Percentiles rank a stretch among this genome's conserved stretches.
Evolutionary conservation across 306 rosid species (phyloP).

Genomic region (Sphenostylis stenocarpa): DNA sequence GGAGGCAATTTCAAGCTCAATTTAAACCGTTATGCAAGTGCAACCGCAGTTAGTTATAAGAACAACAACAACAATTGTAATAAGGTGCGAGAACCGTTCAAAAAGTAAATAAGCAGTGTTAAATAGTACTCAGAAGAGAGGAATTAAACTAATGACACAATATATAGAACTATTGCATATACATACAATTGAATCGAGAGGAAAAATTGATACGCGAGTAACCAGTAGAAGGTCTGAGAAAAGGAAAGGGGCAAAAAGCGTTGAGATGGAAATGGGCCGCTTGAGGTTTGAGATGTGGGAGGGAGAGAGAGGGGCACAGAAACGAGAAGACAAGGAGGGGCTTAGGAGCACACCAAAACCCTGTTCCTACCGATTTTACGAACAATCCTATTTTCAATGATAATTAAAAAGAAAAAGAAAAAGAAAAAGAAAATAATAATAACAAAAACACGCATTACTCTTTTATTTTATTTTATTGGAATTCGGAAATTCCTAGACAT

Average conservation of each 20-base stretch:
- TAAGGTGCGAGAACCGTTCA: neutral
- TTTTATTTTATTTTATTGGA: too few species aligned
- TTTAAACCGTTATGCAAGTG: neutral
- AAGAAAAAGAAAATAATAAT: too few species aligned
- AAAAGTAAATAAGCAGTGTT: neutral
- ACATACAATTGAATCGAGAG: constrained; percentile 12
- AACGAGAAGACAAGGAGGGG: neutral
- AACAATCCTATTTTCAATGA: too few species aligned
- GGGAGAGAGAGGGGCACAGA: neutral
- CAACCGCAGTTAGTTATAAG: neutral
- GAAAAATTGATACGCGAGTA: neutral
- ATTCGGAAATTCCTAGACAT: too few species aligned
- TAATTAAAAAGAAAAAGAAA: too few species aligned
- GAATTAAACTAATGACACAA: neutral
- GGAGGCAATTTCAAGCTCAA: neutral
- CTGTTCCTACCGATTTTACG: neutral
- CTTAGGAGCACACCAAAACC: neutral
- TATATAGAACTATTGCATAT: neutral
- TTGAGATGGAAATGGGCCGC: neutral
- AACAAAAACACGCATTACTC: too few species aligned
- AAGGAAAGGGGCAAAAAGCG: neutral
- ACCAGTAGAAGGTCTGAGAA: neutral
- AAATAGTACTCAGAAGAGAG: neutral
- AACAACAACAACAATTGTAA: neutral
- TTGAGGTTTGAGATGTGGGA: neutral